These are phyloP conservation scores for Cladorrhinum sp. DNA, from an alignment of 2,329 filamentous ascomycete genomes.

Conservation along the genomic window DNA sequence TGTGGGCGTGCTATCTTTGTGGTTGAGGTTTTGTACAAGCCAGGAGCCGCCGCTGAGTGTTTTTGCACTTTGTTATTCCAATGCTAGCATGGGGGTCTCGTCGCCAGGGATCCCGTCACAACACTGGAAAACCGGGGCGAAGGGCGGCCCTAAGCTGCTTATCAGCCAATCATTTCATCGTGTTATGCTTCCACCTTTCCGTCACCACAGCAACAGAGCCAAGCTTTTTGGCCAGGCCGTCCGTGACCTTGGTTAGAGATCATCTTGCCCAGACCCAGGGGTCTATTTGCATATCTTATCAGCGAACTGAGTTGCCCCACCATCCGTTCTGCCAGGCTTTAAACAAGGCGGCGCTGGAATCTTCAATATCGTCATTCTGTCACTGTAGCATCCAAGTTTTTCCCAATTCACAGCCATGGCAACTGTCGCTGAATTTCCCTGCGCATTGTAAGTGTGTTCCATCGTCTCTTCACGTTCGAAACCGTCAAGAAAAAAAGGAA, in stretches of 20 bases:
- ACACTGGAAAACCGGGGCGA: slow-evolving; percentile 7
- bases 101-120: slow-evolving; percentile 16
- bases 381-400: not conserved
- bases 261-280: slow-evolving; percentile 10
- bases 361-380: slow-evolving; percentile 8
- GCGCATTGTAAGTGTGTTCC: slow-evolving; percentile 53
- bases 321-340: not conserved
- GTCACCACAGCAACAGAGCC: slow-evolving; percentile 23
- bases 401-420: slow-evolving; percentile 35
- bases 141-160: slow-evolving; percentile 1
- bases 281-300: too few species aligned
- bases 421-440: slow-evolving; percentile 51
- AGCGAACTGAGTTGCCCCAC: slow-evolving; percentile 20
- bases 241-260: slow-evolving; percentile 15
- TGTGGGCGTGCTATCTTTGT: slow-evolving; percentile 15
- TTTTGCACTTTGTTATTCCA: slow-evolving; percentile 26
- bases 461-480: not conserved
- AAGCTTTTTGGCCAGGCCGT: not conserved
- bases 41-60: slow-evolving; percentile 11
- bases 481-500: not conserved
- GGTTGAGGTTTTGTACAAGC: slow-evolving; percentile 22
- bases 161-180: slow-evolving; percentile 17
- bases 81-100: slow-evolving; percentile 7
- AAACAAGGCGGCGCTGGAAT: not conserved
- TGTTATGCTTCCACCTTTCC: not conserved